Conservation (phyloP, 768 basidiomycete species). For the Chalciporus sphaerocephalus region DNA sequence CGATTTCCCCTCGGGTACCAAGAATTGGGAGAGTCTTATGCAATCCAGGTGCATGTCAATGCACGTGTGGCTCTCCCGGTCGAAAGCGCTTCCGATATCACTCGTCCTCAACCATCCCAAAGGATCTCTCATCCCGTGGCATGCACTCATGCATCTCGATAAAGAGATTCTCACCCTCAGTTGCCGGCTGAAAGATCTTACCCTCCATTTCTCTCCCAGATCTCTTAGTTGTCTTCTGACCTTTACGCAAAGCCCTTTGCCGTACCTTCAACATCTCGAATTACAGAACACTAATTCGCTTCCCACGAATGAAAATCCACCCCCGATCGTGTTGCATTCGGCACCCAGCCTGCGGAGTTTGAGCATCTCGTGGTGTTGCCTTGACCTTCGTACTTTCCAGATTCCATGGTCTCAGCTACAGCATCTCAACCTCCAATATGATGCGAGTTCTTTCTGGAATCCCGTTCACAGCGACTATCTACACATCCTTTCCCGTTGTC, state of each 20-base stretch:
- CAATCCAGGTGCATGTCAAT: slow-evolving; percentile 25
- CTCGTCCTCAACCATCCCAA: slow-evolving; percentile 20
- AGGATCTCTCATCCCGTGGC: slow-evolving; percentile 22
- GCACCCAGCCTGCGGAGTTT: slow-evolving; percentile 28
- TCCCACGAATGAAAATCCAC: slow-evolving; percentile 23
- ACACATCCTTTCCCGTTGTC: slow-evolving; percentile 19
- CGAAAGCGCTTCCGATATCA: slow-evolving; percentile 28
- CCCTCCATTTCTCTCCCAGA: slow-evolving; percentile 20
- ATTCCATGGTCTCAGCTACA: slow-evolving; percentile 29
- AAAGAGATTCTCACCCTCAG: slow-evolving; percentile 26
- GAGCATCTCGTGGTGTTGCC: slow-evolving; percentile 25
- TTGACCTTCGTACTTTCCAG: slow-evolving; percentile 26
- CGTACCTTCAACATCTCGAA: slow-evolving; percentile 24
- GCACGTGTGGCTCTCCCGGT: slow-evolving; percentile 30
- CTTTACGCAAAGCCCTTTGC: slow-evolving; percentile 24
- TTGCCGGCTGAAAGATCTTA: slow-evolving; percentile 17
- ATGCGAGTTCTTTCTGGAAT: slow-evolving; percentile 29
- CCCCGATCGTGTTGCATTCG: slow-evolving; percentile 21
- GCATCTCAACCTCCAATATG: slow-evolving; percentile 25
- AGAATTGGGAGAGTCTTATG: slow-evolving; percentile 25
- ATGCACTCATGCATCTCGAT: slow-evolving; percentile 28
- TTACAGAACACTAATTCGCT: slow-evolving; percentile 24
- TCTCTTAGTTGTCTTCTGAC: slow-evolving; percentile 27
- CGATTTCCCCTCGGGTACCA: slow-evolving; percentile 18
- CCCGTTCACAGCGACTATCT: slow-evolving; percentile 29